Base-by-base conservation (phyloP, 2,329 filamentous ascomycete species). In the Cadophora luteo-olivacea region DNA sequence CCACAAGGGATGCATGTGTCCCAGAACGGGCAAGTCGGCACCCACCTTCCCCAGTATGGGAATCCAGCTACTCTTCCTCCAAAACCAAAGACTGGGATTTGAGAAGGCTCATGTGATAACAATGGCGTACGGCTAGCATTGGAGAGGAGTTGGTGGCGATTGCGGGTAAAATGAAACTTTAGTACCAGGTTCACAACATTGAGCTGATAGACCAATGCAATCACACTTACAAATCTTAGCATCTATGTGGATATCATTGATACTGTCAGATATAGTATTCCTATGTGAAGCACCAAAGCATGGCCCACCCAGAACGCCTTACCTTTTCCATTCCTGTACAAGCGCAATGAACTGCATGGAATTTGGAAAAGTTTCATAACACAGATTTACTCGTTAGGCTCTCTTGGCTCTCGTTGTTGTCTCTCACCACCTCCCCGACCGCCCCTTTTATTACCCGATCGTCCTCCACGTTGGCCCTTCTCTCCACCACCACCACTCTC, bases 21-120 rank as follows among this genome's bases (percentile, higher is more conserved):
- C 54, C 72, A 74, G 41, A 76, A 72, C 67, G 76, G 72, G 55
- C 75, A 77, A 65, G 65, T 75, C 65, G 80, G 82, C 68, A 85
- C 81, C 74, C 84, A 82, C 72, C 84, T 87, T 64, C 83, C 85
- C n/a, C 86, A 86, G 72, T 87, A 84, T 78, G 85, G 85, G 36
- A 84, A 84, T 38, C 83, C 85, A 5, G 79, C 85, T 19, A 84
- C 84, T 62, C 78, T 87, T 54, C 85, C 85, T 58, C 82, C 84
- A 11, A 87, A 86, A 73, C 85, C 85, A 45, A 85, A 85, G 51
- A 82, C 84, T 58, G 76, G 76, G 62, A 72, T 76, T 74, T 79
- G 75, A 75, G 72, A 66, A 69, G 61, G 65, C 61, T 74, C 71
- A 70, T 75, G 73, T 75, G 70, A 74, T 74, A 66, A 74, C 70